Conservation (phyloP, 108 stramenopile genomes). For the Mayamaea pseudoterrestris region DNA sequence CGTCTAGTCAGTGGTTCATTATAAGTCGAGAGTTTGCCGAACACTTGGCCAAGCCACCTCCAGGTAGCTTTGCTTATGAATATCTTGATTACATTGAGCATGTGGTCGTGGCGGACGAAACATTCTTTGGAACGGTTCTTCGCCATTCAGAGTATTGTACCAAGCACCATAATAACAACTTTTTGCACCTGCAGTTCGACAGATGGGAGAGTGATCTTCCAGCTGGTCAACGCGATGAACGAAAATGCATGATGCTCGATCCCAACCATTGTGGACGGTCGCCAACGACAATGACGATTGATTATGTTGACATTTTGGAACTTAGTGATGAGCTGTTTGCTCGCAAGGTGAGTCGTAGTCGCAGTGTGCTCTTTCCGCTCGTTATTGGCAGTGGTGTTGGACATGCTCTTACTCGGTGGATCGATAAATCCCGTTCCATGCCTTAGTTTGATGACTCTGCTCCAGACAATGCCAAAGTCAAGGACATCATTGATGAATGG, state of each 20-base stretch:
- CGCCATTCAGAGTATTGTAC: constrained; percentile 77
- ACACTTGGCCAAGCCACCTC: constrained; percentile 59
- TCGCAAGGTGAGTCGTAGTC: constrained; percentile 29
- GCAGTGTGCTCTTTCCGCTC: background rate
- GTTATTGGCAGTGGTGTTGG: background rate
- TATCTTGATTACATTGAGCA: constrained; percentile 72
- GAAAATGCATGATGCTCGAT: constrained; percentile 82
- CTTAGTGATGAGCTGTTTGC: constrained; percentile 78
- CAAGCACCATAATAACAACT: constrained; percentile 83
- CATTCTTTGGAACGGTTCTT: constrained; percentile 89
- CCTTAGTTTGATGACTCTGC: constrained; percentile 44
- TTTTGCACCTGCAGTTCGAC: constrained; percentile 86
- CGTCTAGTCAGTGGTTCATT: constrained; percentile 90
- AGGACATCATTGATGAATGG: constrained; percentile 54
- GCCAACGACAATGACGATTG: constrained; percentile 77
- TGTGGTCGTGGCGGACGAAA: constrained; percentile 92
- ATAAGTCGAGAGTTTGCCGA: constrained; percentile 82
- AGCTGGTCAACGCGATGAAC: constrained; percentile 40
- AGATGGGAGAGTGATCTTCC: constrained; percentile 81
- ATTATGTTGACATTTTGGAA: constrained; percentile 73
- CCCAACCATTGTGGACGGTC: constrained; percentile 83
- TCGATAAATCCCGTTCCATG: background rate
- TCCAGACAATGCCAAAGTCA: constrained; percentile 43
- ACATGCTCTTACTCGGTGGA: background rate
- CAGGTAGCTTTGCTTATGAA: constrained; percentile 58